Base-by-base conservation (phyloP, 306 rosid species). In the Geum urbanum region DNA sequence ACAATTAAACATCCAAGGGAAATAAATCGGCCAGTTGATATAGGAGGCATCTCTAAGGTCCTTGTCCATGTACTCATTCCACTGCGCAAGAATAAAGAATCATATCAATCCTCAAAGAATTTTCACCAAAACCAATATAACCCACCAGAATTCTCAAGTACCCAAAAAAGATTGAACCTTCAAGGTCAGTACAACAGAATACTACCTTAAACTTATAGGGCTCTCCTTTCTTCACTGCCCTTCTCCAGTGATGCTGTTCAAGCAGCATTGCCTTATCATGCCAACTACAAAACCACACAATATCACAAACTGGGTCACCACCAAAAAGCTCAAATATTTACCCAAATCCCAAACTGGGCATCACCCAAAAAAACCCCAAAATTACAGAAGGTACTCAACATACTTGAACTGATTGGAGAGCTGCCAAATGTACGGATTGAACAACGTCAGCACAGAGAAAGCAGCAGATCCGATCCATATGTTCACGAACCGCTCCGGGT, bases 161-260 rank as follows among this genome's bases (percentile, higher is more conserved):
- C 18, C 27, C 32, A 19, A 37, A 11, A 20, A 64, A 27, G 24
- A 37, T 46, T 47, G 15, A 73, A 75, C 66, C 13, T 47, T 45
- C 44, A 0, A 52, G 65, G n/a, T 22, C 9, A 6, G 6, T 27
- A 57, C 6, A 59, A 74, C 70, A 69, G 5, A 49, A 44, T 1
- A 53, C 61, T 83, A 90, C 98, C 96, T 15, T 47, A 80, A 80
- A 83, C 50, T 88, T 73, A 58, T 90, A 88, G 1, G 86, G 90
- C 80, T 94, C 74, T 22, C 86, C 86, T 85, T 84, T 90, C 79
- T 77, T 69, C 87, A 16, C 66, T 22, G 98, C 97, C 73, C 73
- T 78, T 65, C 84, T 86, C 98, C 98, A 94, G 81, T 94, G 97
- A 76, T 90, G 84, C 50, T 88, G 98, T 81, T 90, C 98, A 66